Evolutionary conservation across 106 monocot genomes (phyloP).

Genomic region (Allium cepa): DNA sequence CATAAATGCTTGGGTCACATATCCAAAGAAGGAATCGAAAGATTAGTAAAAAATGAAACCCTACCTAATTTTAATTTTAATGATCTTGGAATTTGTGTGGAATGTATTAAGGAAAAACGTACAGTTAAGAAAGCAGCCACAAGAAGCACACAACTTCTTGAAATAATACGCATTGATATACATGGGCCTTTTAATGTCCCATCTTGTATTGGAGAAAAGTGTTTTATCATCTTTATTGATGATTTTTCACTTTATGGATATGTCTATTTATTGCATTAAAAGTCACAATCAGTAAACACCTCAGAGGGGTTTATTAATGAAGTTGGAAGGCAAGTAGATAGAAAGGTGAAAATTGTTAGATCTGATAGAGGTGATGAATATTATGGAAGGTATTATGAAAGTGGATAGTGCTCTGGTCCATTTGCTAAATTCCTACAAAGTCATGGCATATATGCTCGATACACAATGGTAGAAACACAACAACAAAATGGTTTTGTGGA

Average conservation of each 20-base stretch:
- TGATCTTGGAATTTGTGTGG: neutral
- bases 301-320: neutral
- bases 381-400: too few species aligned
- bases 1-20: constrained; percentile 7
- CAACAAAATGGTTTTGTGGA: constrained; percentile 9
- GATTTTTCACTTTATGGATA: neutral
- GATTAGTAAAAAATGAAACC: neutral
- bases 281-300: neutral
- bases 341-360: neutral
- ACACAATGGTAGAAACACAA: constrained; percentile 3
- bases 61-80: neutral
- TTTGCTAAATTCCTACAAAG: too few species aligned
- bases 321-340: constrained; percentile 1
- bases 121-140: neutral
- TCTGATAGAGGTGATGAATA: neutral
- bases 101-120: constrained; percentile 2
- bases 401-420: too few species aligned
- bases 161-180: too few species aligned
- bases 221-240: neutral
- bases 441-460: constrained; percentile 5
- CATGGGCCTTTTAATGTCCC: neutral
- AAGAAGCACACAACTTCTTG: constrained; percentile 2
- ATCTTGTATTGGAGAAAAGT: neutral
- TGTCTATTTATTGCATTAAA: constrained; percentile 7
- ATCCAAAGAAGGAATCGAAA: neutral